Base-by-base conservation (phyloP, 2,329 filamentous ascomycete species). In the Hymenoscyphus linearis region DNA sequence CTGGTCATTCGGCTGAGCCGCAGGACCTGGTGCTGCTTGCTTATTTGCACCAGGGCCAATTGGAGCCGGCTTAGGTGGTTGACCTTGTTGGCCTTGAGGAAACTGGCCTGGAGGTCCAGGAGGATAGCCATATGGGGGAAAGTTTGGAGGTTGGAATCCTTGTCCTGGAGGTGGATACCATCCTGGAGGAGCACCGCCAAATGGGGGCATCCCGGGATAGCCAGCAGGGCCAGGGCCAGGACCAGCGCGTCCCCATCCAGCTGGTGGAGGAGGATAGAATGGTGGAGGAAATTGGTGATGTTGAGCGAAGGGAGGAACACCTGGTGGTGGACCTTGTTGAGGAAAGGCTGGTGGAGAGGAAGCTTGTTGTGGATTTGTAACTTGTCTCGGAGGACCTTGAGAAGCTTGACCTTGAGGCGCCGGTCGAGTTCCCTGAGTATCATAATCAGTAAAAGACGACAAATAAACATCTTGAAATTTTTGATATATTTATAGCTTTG, bases 81-180 rank as follows among this genome's bases (percentile, higher is more conserved):
- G 69, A 14, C 69, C 69, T 62, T 73, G 72, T 58, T 76, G 75
- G 14, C 68, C 69, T 61, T 73, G 72, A 58, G 75, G 75, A 82
- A 84, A 52, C 82, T 85, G 81, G 31, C 83, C 83, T 37, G 83
- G 85, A 62, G 86, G 87, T 71, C 88, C 90, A 80, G 83, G 67
- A 77, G 82, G 71, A 77, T 80, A 71, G 75, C 78, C 82, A 80
- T 68, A 68, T 35, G 66, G 66, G 44, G 22, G 4, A 52, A 66
- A 57, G 50, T 65, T 78, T 78, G 84, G 85, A 14, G 85, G 87
- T 64, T 83, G 86, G 68, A 91, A 95, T 27, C 86, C 87, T 75
- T 90, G 89, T 6, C 87, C 88, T 9, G 86, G 85, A 58, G 82
- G 85, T 67, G 88, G 89, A 72, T 87, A 93, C 89, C 91, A 96